Base-by-base conservation (phyloP, 441 rosid genomes). In the Omphalea diandra region DNA sequence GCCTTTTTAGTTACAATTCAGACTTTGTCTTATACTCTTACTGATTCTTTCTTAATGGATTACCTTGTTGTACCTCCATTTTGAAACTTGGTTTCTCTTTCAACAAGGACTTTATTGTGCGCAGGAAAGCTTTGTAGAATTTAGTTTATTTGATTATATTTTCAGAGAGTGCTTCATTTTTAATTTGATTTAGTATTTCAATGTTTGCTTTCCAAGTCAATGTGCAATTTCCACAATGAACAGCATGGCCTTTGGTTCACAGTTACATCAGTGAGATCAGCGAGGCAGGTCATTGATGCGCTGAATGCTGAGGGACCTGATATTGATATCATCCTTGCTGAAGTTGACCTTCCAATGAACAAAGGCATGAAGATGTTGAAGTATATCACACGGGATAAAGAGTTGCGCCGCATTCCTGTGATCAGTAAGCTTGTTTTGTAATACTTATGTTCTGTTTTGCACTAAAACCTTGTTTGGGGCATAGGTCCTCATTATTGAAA, bases 301-400 rank as follows among this genome's bases (percentile, higher is more conserved):
- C 77, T 94, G 64, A 94, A 92, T 85, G 98, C 97, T 12, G 98
- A 94, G 79, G 99, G 98, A 56, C 86, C 96, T 72, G 96, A 90
- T 60, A 90, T 94, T 56, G 99, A 94, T 84, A 87, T 94, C 40
- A 90, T 94, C 67, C 94, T 94, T 50, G 87, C 99, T 14, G 98
- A 94, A 80, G 94, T 94, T 74, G 96, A 94, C 86, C 92, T 94
- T 67, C 99, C 97, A 65, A 88, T 92, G 96, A 79, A 80, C 55
- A 94, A 94, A 81, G 99, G 99, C 85, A 83, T 88, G 90, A 94
- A 94, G 85, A 82, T 92, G 96, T 79, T 94, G 73, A 94, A 91
- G 82, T 92, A 94, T 78, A 90, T 94, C 66, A 82, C 85, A 6
- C 85, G 92, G 54, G 90, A 94, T 83, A 90, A 88, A 76, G 94